Percentiles rank a stretch among this genome's conserved stretches.
Evolutionary conservation across 2,329 filamentous ascomycete genomes (phyloP).

Genomic region (Aspergillus pseudoterreus): DNA sequence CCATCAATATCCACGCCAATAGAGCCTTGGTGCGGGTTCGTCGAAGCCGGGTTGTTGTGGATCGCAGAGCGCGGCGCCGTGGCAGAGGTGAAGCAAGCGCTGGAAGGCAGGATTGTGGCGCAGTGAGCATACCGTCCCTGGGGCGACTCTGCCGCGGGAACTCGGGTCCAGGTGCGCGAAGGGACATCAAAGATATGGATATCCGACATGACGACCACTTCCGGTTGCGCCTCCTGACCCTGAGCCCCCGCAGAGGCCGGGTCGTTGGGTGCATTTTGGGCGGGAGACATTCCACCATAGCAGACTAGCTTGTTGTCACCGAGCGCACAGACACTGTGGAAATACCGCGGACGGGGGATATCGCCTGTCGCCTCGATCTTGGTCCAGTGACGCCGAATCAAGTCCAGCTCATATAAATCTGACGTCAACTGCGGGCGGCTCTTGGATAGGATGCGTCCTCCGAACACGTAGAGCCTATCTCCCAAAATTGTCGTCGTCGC

Average conservation of each 20-base stretch:
- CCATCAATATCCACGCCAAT: slow-evolving; percentile 89
- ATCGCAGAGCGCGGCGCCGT: slow-evolving; percentile 81
- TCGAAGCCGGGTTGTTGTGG: slow-evolving; percentile 79
- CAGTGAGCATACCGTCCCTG: slow-evolving; percentile 97
- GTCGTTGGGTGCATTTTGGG: slow-evolving; percentile 48
- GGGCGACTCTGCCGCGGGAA: slow-evolving; percentile 75
- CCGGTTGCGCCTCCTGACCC: slow-evolving; percentile 65
- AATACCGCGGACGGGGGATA: slow-evolving; percentile 86
- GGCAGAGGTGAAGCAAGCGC: slow-evolving; percentile 79
- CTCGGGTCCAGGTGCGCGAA: slow-evolving; percentile 77
- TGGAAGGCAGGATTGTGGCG: slow-evolving; percentile 84
- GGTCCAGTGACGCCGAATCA: slow-evolving; percentile 88
- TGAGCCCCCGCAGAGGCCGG: slow-evolving; percentile 35
- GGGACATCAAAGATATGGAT: slow-evolving; percentile 91
- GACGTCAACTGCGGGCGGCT: slow-evolving; percentile 81
- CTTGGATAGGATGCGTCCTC: slow-evolving; percentile 80
- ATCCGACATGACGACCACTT: slow-evolving; percentile 96
- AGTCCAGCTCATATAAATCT: slow-evolving; percentile 88
- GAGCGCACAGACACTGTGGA: slow-evolving; percentile 90
- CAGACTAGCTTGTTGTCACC: slow-evolving; percentile 96
- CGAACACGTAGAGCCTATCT: slow-evolving; percentile 96
- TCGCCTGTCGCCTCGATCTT: slow-evolving; percentile 83
- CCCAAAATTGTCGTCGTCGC: slow-evolving; percentile 93
- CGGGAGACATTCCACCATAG: slow-evolving; percentile 96
- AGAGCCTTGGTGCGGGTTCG: slow-evolving; percentile 80